Evolutionary conservation across 2,329 filamentous ascomycete species (phyloP).

Genomic region (Neospermospora avenae): DNA sequence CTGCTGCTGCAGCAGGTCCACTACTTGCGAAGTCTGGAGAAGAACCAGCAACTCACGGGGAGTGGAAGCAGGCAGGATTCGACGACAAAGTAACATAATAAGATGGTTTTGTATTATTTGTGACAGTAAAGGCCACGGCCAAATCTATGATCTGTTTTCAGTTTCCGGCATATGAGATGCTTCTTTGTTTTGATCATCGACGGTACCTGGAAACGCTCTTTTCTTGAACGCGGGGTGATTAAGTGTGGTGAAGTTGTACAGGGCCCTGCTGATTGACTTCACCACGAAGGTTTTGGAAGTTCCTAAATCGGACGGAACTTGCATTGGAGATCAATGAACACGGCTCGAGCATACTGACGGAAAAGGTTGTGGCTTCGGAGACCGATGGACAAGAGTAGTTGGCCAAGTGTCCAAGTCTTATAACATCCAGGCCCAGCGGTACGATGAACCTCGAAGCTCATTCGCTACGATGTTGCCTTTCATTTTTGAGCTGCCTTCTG

Average conservation of each 20-base stretch:
- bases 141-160: slow-evolving; percentile 3
- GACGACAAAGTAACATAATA: slow-evolving; percentile 29
- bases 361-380: not conserved
- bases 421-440: not conserved
- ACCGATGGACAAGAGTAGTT: not conserved
- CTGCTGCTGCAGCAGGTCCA: slow-evolving; percentile 41
- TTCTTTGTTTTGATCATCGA: not conserved
- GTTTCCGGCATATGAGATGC: not conserved
- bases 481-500: not conserved
- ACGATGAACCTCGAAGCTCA: not conserved
- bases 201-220: slow-evolving; percentile 3
- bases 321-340: not conserved
- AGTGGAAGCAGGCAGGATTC: slow-evolving; percentile 58
- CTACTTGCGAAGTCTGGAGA: slow-evolving; percentile 37
- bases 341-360: not conserved
- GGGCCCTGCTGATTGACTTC: not conserved
- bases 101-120: slow-evolving; percentile 29
- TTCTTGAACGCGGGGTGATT: slow-evolving; percentile 1
- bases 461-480: not conserved
- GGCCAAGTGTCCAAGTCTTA: not conserved
- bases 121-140: slow-evolving; percentile 23
- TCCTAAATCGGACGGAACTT: not conserved
- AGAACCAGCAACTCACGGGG: slow-evolving; percentile 42
- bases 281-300: not conserved
- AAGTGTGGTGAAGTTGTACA: not conserved